Conservation (phyloP, 2,329 filamentous ascomycete species). For the Akanthomyces dipterigenus region DNA sequence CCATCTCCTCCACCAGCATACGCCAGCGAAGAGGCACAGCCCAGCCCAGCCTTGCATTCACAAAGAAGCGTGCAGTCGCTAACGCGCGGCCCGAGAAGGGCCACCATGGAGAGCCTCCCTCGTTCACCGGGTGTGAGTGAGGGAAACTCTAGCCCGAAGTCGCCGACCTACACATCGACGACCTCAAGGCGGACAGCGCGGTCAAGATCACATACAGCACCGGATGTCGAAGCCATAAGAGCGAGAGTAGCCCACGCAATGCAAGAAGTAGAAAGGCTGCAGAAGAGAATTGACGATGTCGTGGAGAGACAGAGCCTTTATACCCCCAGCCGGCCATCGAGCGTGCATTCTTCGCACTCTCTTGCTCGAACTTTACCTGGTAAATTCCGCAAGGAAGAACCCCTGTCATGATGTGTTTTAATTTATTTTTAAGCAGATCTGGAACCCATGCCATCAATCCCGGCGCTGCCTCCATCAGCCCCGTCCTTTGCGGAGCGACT, state of each 20-base stretch:
- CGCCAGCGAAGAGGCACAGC: constrained; percentile 26
- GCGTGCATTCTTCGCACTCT: constrained; percentile 40
- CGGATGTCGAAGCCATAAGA: constrained; percentile 44
- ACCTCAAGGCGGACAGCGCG: constrained; percentile 31
- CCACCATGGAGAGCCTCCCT: constrained; percentile 16
- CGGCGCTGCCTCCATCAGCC: constrained; percentile 48
- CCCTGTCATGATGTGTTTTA: background rate
- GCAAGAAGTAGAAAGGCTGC: constrained; percentile 50
- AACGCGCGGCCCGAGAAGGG: constrained; percentile 48
- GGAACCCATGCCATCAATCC: constrained; percentile 49
- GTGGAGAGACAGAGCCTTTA: constrained; percentile 56
- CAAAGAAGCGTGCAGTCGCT: constrained; percentile 15
- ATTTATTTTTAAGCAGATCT: constrained; percentile 17
- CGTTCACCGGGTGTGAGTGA: background rate
- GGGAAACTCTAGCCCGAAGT: background rate
- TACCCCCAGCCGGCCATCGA: constrained; percentile 45
- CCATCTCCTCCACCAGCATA: constrained; percentile 33
- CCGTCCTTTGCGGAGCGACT: constrained; percentile 53
- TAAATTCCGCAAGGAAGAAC: constrained; percentile 17
- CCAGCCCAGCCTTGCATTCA: constrained; percentile 18
- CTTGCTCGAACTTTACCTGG: constrained; percentile 25
- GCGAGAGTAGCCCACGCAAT: constrained; percentile 51
- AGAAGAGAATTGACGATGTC: constrained; percentile 53
- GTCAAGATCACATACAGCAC: constrained; percentile 37
- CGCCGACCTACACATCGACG: constrained; percentile 16